phyloP scores from a whole-genome alignment of 1,284 basidiomycete species.

The Filobasidium uniguttulatum region DNA sequence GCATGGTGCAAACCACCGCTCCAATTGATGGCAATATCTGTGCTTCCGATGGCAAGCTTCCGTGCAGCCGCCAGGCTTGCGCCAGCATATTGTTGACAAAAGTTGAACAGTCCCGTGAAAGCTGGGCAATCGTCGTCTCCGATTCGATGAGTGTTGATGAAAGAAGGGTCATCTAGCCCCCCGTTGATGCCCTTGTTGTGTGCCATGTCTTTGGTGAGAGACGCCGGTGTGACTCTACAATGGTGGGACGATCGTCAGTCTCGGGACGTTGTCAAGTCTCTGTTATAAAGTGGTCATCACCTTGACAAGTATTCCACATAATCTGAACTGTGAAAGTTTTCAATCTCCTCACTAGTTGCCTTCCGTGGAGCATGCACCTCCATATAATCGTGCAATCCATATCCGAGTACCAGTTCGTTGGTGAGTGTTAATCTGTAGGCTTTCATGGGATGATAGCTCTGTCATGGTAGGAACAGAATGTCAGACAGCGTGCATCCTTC shows the following conservation, averaged over 20 bases:
- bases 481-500: neutral
- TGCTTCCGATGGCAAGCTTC: conserved; percentile 67
- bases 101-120: conserved; percentile 82
- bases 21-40: conserved; percentile 97
- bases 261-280: neutral
- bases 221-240: conserved; percentile 6
- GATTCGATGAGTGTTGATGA: conserved; percentile 48
- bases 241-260: neutral
- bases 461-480: conserved; percentile 8
- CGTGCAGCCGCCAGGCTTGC: conserved; percentile 79
- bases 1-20: conserved; percentile 91
- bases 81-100: conserved; percentile 82
- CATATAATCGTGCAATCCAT: conserved; percentile 91
- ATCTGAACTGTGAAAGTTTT: conserved; percentile 78
- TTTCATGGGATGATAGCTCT: conserved; percentile 98
- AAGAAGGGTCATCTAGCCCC: conserved; percentile 25
- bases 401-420: conserved; percentile 89
- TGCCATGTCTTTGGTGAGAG: conserved; percentile 7
- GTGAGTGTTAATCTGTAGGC: conserved; percentile 88
- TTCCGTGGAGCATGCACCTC: conserved; percentile 79
- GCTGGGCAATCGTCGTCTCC: conserved; percentile 81
- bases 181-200: conserved; percentile 3
- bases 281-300: conserved; percentile 39
- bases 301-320: conserved; percentile 88
- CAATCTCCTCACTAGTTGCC: conserved; percentile 80